Evolutionary conservation across 768 basidiomycete species (phyloP).

Genomic region (Agaricus subrufescens): DNA sequence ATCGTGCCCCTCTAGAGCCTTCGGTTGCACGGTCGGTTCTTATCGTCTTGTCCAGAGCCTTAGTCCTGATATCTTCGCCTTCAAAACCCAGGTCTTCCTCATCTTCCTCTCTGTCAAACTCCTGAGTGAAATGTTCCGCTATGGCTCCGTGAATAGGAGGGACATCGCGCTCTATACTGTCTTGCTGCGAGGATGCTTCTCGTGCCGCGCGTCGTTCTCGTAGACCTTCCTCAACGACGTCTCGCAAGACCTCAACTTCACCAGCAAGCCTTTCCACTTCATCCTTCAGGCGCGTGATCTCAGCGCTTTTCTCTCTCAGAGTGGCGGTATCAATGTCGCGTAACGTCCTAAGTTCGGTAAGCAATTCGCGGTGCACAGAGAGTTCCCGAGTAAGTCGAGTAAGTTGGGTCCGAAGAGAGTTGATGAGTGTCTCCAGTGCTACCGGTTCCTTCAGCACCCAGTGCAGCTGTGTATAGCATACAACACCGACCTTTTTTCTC

Average conservation of each 20-base stretch:
- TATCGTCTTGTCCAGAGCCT: slow-evolving; percentile 37
- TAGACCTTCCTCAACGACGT: slow-evolving; percentile 83
- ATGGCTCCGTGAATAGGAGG: slow-evolving; percentile 11
- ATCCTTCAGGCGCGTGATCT: slow-evolving; percentile 60
- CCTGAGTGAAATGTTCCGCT: slow-evolving; percentile 19
- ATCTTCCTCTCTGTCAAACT: slow-evolving; percentile 20
- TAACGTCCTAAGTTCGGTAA: slow-evolving; percentile 59
- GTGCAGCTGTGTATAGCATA: not conserved
- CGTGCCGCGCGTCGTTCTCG: slow-evolving; percentile 60
- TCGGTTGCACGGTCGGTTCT: slow-evolving; percentile 52
- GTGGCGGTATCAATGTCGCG: slow-evolving; percentile 59
- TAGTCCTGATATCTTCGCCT: not conserved
- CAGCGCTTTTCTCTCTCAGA: slow-evolving; percentile 55
- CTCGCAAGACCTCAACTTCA: slow-evolving; percentile 84
- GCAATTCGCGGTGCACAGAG: slow-evolving; percentile 66
- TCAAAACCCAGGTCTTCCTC: slow-evolving; percentile 28
- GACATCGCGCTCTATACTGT: slow-evolving; percentile 27
- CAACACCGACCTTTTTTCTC: slow-evolving; percentile 75
- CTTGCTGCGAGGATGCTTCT: slow-evolving; percentile 31
- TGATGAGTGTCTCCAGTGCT: slow-evolving; percentile 82
- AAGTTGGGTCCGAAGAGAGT: slow-evolving; percentile 69
- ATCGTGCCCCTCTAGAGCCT: slow-evolving; percentile 35
- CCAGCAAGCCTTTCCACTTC: slow-evolving; percentile 81
- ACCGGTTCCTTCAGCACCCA: not conserved
- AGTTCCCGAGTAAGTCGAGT: slow-evolving; percentile 76